These are phyloP conservation scores for Casuarina equisetifolia DNA, from an alignment of 306 rosid genomes.

Conservation along the genomic window DNA sequence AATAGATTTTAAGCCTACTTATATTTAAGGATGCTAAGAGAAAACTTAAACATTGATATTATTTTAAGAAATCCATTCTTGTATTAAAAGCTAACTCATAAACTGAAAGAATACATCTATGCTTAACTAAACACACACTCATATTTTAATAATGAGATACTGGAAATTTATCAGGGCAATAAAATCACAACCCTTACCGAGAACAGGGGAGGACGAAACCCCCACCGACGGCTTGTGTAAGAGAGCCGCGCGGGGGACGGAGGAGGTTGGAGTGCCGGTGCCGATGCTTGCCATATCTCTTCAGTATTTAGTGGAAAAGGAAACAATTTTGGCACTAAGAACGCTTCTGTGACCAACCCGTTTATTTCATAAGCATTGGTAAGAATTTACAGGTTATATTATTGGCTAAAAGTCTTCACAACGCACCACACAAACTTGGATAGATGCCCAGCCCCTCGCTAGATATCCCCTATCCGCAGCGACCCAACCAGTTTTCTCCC, in stretches of 20 bases:
- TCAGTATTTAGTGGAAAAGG: constrained; percentile 9
- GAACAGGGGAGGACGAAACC: constrained; percentile 57
- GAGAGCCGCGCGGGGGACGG: constrained; percentile 49
- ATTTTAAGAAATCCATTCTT: too few relatives aligned
- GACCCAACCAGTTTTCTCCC: constrained; percentile 47
- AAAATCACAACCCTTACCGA: constrained; percentile 43
- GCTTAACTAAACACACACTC: too few relatives aligned
- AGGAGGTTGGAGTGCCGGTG: constrained; percentile 51
- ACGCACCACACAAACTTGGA: constrained; percentile 55
- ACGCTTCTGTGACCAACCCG: constrained; percentile 9
- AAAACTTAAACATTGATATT: too few relatives aligned
- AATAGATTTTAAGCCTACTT: too few relatives aligned
- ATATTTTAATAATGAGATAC: too few relatives aligned
- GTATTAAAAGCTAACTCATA: too few relatives aligned
- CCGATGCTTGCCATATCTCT: constrained; percentile 75
- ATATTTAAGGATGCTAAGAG: too few relatives aligned
- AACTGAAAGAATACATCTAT: too few relatives aligned
- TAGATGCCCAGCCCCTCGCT: constrained; percentile 43
- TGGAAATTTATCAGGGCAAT: too few relatives aligned
- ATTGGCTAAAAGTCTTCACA: constrained; percentile 24
- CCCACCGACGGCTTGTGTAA: constrained; percentile 52
- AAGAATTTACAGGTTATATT: constrained; percentile 33
- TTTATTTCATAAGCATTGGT: constrained; percentile 28
- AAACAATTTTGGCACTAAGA: constrained; percentile 10
- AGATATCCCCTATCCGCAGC: constrained; percentile 59